Evolutionary conservation across 768 basidiomycete genomes (phyloP), one percentile per base, ranked within the genome.

Genomic region (Collybiopsis luxurians): DNA sequence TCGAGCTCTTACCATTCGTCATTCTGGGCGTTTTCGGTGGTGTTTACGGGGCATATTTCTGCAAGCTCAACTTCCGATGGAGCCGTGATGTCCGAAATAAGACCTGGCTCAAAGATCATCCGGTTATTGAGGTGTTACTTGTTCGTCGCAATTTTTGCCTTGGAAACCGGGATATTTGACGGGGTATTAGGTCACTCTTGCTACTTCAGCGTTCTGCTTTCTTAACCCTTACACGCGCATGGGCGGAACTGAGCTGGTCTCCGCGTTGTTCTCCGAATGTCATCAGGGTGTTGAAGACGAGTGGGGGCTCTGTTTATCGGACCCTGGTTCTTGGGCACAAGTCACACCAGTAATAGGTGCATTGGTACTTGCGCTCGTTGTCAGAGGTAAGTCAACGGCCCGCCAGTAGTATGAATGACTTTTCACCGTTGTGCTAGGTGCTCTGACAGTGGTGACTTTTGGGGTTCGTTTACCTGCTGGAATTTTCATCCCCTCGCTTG

Each of bases 401-500:
- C n/a, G 27, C 28, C 0, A 10, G 4, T 27, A 6, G 24, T 26
- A 10, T 47, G 24, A 15, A 47, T 7, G 11, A 47, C 7, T 47
- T 6, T 15, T 26, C 15, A 47, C 23, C 15, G 24, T 26, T 15
- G 11, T 7, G 19, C 10, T 54, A 23, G 21, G 7, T 28, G 53
- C 26, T 7, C 69, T 88, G 62, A 42, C 85, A 51, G 73, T 86
- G 62, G 79, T 96, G 36, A 98, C 96, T 0, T 98, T 98, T 59
- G 97, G 96, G 6, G 92, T 96, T 73, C 91, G 89, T 65, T 65
- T 93, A 17, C 90, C 90, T 47, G 94, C 95, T 13, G 96, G 97
- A 3, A 97, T 98, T 62, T 99, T 99, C 72, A 92, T 99, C 39
- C 97, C 97, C 0, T 92, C 94, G 0, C 83, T 99, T 7, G 94